A percentile compares a stretch with the other conserved stretches of the same genome.
Evolutionary conservation across 2,329 filamentous ascomycete species (phyloP).

Genomic region (Aureobasidium melanogenum): DNA sequence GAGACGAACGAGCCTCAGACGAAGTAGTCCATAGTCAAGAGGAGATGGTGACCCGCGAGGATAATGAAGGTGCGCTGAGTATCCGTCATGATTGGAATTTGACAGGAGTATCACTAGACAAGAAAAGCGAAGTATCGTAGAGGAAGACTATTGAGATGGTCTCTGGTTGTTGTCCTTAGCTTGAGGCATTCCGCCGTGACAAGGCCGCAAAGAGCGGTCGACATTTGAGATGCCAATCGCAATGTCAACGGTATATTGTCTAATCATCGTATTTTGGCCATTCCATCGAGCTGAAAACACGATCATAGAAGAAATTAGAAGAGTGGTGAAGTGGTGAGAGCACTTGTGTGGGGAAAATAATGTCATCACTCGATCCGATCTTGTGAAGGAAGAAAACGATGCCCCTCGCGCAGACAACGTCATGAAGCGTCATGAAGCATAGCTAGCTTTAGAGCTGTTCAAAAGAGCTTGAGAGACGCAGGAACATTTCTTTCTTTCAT

Average conservation of each 20-base stretch:
- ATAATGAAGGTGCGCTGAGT: no score
- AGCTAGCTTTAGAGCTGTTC: background rate
- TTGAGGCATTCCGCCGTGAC: background rate
- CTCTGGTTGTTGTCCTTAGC: background rate
- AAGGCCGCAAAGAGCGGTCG: background rate
- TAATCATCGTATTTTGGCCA: background rate
- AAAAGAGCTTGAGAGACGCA: constrained; percentile 3
- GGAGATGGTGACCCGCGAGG: no score
- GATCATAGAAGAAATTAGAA: background rate
- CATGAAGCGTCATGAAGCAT: background rate
- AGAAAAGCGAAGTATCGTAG: no score
- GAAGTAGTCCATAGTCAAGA: no score
- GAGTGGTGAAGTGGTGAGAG: background rate
- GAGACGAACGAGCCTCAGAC: no score
- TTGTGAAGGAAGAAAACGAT: background rate
- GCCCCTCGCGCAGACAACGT: no score
- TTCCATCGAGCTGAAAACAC: background rate
- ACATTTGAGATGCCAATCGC: background rate
- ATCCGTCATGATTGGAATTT: no score
- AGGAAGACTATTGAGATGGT: background rate
- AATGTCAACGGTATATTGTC: background rate
- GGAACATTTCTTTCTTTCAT: background rate
- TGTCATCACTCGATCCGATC: background rate
- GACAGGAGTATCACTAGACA: no score
- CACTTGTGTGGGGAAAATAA: background rate